Conservation (phyloP, 2,329 filamentous ascomycete species). For the Arthrobotrys conoides region DNA sequence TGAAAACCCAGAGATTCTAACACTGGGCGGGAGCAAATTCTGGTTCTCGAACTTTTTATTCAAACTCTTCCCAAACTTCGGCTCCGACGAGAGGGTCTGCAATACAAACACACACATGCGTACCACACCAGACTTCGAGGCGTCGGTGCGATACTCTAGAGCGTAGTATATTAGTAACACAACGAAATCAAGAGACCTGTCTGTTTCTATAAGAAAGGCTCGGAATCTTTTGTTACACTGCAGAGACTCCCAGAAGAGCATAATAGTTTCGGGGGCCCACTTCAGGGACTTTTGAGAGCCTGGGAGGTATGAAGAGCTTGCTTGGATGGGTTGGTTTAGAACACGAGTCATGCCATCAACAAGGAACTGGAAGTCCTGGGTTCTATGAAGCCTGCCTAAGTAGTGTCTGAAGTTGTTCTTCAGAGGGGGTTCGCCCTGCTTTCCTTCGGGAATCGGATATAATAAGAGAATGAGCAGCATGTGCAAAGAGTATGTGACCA, state of each 20-base stretch:
- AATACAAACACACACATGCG: constrained; percentile 98
- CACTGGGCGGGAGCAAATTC: constrained; percentile 84
- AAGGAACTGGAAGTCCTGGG: constrained; percentile 97
- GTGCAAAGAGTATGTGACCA: constrained; percentile 93
- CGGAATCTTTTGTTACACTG: constrained; percentile 98
- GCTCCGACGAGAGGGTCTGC: constrained; percentile 93
- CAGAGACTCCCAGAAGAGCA: constrained; percentile 96
- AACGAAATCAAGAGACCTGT: constrained; percentile 91
- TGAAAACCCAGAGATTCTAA: constrained; percentile 85
- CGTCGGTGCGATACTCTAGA: constrained; percentile 86
- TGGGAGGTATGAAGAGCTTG: constrained; percentile 88
- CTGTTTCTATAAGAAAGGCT: constrained; percentile 96
- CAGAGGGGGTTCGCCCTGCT: constrained; percentile 73
- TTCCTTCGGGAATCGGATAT: constrained; percentile 87
- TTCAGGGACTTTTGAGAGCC: constrained; percentile 83
- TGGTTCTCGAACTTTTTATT: constrained; percentile 91
- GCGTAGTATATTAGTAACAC: constrained; percentile 93
- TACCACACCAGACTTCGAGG: constrained; percentile 90
- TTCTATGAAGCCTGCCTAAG: constrained; percentile 87
- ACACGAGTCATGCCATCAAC: constrained; percentile 94
- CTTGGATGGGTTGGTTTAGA: constrained; percentile 90
- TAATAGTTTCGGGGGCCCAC: constrained; percentile 94
- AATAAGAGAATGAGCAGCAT: constrained; percentile 86
- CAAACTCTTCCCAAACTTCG: constrained; percentile 88
- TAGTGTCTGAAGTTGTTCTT: constrained; percentile 97